phyloP scores from a whole-genome alignment of 1,139 yeast species.

The Protomyces lactucae-debilis region DNA sequence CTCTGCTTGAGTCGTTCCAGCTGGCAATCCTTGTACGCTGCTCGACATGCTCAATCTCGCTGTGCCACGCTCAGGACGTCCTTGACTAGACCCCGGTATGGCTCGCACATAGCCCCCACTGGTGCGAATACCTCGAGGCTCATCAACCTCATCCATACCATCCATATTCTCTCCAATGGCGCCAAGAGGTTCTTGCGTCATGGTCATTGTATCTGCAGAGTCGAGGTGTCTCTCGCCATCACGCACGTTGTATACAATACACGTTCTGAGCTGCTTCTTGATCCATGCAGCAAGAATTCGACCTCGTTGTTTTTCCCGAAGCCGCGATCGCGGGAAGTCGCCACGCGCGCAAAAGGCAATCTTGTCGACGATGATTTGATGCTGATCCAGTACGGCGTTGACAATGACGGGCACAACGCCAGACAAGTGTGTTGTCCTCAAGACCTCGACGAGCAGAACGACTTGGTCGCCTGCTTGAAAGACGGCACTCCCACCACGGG shows the following conservation, averaged over 20 bases:
- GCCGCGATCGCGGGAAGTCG: constrained; percentile 61
- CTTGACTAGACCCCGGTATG: constrained; percentile 47
- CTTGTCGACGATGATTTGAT: constrained; percentile 78
- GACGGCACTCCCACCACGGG: constrained; percentile 56
- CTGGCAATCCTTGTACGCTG: neutral
- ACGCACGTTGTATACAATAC: constrained; percentile 17
- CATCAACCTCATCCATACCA: constrained; percentile 52
- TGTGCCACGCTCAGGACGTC: neutral
- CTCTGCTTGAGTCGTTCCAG: neutral
- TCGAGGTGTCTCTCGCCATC: constrained; percentile 47
- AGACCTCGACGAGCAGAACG: constrained; percentile 69
- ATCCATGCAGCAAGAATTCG: constrained; percentile 57
- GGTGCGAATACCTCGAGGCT: constrained; percentile 41
- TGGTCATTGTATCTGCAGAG: constrained; percentile 80
- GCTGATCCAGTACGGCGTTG: constrained; percentile 70
- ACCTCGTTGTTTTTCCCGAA: constrained; percentile 73
- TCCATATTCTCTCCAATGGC: constrained; percentile 43
- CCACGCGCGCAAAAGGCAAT: constrained; percentile 71
- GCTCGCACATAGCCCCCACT: constrained; percentile 50
- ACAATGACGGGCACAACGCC: constrained; percentile 79
- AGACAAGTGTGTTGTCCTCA: constrained; percentile 47
- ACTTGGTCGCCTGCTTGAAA: constrained; percentile 81
- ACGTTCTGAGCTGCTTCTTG: constrained; percentile 42
- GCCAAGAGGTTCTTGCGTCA: constrained; percentile 48
- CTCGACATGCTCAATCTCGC: neutral